Base-by-base conservation (phyloP, 345 rosid genomes). In the Lumnitzera racemosa region DNA sequence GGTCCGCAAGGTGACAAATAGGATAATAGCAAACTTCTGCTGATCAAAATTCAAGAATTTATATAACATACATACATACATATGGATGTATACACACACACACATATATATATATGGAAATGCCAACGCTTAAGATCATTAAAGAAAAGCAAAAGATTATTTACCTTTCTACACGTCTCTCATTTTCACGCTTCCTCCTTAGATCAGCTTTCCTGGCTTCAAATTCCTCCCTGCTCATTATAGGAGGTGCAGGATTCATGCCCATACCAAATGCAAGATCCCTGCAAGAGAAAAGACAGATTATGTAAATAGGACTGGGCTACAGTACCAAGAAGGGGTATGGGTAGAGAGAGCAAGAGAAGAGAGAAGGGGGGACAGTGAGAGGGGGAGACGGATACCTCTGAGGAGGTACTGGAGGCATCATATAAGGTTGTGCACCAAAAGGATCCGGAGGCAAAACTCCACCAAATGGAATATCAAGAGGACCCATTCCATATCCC, bases 201-300 rank as follows among this genome's bases (percentile, higher is more conserved):
- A 90, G 64, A 72, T 83, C 91, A 71, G 95, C 89, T 81, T 95
- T 87, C 58, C 90, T 79, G 41, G 97, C 96, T 76, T 86, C 92
- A 47, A 81, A 81, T 74, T 94, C 96, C 61, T 90, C 96, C 69
- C 97, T 83, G 66, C 97, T 84, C 99, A 88, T 77, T 63, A 83
- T 73, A n/a, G 96, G 86, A 65, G 90, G 88, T 49, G 79, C 82
- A 47, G 64, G 69, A 78, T 84, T 82, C 92, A 83, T 84, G 27
- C 92, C 90, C 84, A 81, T 87, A 29, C 92, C 92, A 60, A 84
- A 79, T n/a, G 79, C 85, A 17, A 86, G 85, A 81, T 90, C 95
- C 86, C 99, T 95, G 61, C 14, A 46, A 13, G 15, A 14, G 56
- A 36, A 16, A 31, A 49, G 10, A 58, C 12, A 20, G 16, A 53